Conservation (phyloP, 306 rosid genomes). For the Sicyos baderoa region DNA sequence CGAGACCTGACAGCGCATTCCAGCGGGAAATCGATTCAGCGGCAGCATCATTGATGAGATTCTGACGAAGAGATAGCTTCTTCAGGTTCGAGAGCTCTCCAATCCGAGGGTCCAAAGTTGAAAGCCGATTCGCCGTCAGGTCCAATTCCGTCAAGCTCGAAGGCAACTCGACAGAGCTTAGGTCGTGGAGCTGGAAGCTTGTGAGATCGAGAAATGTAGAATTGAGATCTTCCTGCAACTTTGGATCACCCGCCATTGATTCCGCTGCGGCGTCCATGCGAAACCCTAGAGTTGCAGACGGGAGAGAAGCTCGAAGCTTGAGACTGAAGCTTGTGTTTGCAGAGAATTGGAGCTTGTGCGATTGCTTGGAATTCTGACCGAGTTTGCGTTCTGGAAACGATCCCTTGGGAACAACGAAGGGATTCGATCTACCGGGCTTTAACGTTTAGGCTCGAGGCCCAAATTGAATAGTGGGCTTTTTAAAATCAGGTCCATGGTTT, state of each 20-base stretch:
- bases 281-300: conserved; percentile 8
- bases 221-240: conserved; percentile 32
- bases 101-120: conserved; percentile 72
- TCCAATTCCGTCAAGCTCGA: conserved; percentile 68
- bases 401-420: background rate
- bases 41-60: conserved; percentile 60
- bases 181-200: conserved; percentile 76
- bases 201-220: conserved; percentile 68
- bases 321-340: conserved; percentile 7
- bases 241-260: conserved; percentile 24
- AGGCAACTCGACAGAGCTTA: conserved; percentile 62
- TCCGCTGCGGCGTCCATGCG: conserved; percentile 27
- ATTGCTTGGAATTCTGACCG: conserved; percentile 4
- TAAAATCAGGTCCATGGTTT: background rate
- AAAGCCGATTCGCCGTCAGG: conserved; percentile 74
- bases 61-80: conserved; percentile 82
- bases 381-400: background rate
- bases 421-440: background rate
- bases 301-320: conserved; percentile 1
- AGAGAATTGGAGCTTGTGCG: conserved; percentile 2
- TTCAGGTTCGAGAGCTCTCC: conserved; percentile 49
- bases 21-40: conserved; percentile 58
- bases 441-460: background rate
- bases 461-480: background rate
- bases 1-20: conserved; percentile 48